Evolutionary conservation across 2,329 filamentous ascomycete genomes (phyloP).

Genomic region (Talaromyces sp.): DNA sequence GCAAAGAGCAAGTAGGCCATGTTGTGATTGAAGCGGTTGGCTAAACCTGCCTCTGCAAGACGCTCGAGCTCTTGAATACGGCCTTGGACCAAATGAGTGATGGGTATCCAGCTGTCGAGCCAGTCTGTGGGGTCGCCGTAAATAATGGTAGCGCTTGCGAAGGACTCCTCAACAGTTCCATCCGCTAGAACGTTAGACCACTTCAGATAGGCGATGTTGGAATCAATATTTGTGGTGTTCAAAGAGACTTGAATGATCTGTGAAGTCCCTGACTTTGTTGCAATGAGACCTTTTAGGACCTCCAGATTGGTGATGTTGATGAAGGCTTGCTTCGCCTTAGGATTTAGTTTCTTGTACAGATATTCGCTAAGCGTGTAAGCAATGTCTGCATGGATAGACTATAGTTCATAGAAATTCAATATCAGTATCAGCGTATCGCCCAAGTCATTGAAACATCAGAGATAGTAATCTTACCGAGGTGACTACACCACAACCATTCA

Average conservation of each 20-base stretch:
- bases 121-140: not conserved
- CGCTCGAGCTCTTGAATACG: not conserved
- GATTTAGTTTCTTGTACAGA: not conserved
- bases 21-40: not conserved
- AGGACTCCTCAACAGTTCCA: not conserved
- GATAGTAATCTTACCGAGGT: slow-evolving; percentile 53
- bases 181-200: not conserved
- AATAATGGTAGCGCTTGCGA: not conserved
- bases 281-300: not conserved
- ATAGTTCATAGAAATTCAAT: slow-evolving; percentile 6
- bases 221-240: not conserved
- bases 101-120: not conserved
- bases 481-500: slow-evolving; percentile 47
- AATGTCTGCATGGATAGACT: slow-evolving; percentile 7
- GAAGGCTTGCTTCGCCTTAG: not conserved
- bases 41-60: not conserved
- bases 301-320: not conserved
- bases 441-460: too few relatives aligned
- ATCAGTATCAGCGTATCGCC: too few relatives aligned
- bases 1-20: slow-evolving; percentile 4
- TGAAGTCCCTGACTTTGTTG: not conserved
- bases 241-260: not conserved
- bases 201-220: not conserved
- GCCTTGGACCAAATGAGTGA: not conserved
- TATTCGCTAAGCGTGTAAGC: not conserved